A percentile compares a stretch with the other conserved stretches of the same genome.
Evolutionary conservation across 495 filamentous ascomycete species (phyloP).

Genomic region (Jackrogersella minutella): DNA sequence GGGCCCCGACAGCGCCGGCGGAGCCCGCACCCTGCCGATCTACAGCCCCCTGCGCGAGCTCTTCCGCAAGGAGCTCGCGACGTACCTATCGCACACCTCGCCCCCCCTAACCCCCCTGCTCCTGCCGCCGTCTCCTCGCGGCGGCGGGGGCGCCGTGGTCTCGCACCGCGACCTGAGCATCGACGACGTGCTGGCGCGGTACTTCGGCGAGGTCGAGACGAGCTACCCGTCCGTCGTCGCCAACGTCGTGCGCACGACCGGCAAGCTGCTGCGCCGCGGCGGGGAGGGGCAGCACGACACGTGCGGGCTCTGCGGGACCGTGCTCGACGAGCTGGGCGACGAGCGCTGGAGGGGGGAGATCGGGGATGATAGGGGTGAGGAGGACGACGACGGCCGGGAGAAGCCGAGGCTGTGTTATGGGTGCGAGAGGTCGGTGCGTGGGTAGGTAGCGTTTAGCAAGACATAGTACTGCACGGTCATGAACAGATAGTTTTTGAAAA

Average conservation of each 20-base stretch:
- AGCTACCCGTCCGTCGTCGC: conserved; percentile 91
- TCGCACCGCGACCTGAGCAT: conserved; percentile 82
- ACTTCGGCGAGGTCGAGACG: conserved; percentile 85
- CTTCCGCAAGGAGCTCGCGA: conserved; percentile 76
- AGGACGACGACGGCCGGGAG: conserved; percentile 13
- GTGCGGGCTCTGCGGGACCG: conserved; percentile 62
- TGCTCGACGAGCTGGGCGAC: conserved; percentile 56
- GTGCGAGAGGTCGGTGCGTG: conserved; percentile 58
- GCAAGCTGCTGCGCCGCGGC: conserved; percentile 66
- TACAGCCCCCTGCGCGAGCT: conserved; percentile 83
- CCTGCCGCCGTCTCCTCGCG: too few relatives aligned
- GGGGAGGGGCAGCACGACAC: background rate
- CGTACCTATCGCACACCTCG: conserved; percentile 62
- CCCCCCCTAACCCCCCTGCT: conserved; percentile 64
- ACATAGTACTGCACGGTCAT: too few relatives aligned
- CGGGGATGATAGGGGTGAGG: conserved; percentile 40
- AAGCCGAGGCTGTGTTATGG: conserved; percentile 57
- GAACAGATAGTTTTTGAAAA: too few relatives aligned
- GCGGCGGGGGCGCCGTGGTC: conserved; percentile 56
- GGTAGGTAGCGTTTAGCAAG: too few relatives aligned
- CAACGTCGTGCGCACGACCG: conserved; percentile 89
- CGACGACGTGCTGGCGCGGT: conserved; percentile 87
- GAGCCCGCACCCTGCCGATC: conserved; percentile 43
- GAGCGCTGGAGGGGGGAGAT: conserved; percentile 61
- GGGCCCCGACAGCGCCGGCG: conserved; percentile 45